Conservation (phyloP, 2,329 filamentous ascomycete species). For the Colletotrichum orchidophilum region DNA sequence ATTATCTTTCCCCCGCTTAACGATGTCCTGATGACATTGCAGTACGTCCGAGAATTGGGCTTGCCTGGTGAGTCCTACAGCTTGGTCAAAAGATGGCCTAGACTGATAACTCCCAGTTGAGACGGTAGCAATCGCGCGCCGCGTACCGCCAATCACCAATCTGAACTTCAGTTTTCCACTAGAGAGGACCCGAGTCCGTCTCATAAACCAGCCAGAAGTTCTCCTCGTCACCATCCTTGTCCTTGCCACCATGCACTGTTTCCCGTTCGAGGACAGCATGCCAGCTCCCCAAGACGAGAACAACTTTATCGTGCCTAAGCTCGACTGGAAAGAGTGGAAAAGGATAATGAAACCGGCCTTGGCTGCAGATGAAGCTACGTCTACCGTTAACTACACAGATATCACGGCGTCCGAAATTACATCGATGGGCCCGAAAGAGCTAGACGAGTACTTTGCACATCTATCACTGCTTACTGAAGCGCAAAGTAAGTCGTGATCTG, state of each 20-base stretch:
- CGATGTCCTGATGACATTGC: constrained; percentile 71
- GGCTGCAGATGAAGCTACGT: constrained; percentile 38
- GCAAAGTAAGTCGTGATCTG: constrained; percentile 44
- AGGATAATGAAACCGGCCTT: constrained; percentile 49
- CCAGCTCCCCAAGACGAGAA: constrained; percentile 59
- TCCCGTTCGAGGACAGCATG: constrained; percentile 73
- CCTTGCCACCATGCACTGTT: constrained; percentile 80
- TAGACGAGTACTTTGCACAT: constrained; percentile 72
- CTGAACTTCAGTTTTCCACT: constrained; percentile 68
- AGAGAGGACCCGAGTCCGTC: constrained; percentile 52
- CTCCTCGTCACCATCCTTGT: constrained; percentile 77
- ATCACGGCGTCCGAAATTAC: constrained; percentile 71
- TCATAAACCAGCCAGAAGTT: constrained; percentile 76
- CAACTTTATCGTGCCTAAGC: constrained; percentile 48
- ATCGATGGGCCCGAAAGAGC: constrained; percentile 65
- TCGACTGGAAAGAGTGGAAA: constrained; percentile 81
- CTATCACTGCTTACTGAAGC: constrained; percentile 44
- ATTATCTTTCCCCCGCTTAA: constrained; percentile 81
- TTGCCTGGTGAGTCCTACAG: constrained; percentile 70
- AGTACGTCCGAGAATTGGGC: constrained; percentile 75
- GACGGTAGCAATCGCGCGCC: constrained; percentile 58
- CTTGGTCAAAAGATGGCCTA: not conserved
- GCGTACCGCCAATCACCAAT: constrained; percentile 60
- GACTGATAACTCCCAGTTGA: constrained; percentile 34
- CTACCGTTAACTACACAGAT: constrained; percentile 54